Base-by-base conservation (phyloP, 306 rosid genomes). In the Psophocarpus tetragonolobus region DNA sequence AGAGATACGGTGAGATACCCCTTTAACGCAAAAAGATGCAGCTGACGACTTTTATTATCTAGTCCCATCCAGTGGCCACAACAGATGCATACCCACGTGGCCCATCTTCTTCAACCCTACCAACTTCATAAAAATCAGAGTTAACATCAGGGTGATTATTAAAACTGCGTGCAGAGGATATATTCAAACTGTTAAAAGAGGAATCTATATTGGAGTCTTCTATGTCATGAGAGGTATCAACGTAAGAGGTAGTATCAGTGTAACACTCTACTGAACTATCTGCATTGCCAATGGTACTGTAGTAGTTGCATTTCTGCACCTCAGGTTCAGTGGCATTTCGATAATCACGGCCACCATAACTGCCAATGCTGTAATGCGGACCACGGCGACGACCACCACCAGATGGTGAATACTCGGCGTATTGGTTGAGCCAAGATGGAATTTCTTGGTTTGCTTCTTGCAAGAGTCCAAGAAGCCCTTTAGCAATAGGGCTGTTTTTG, bases 371-470 rank as follows among this genome's bases (percentile, higher is more conserved):
- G 10, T 77, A 61, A 14, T 84, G 85, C 64, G 71, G 86, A 53
- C 84, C 44, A 30, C 75, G 50, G 39, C 84, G 86, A 2, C 65
- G 15, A 33, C 68, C 78, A 39, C 61, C 83, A 58, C 66, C 27
- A 1, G 71, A 73, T n/a, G 86, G 13, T 57, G 61, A 72, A 45
- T 74, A 32, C 41, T 83, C 83, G 0, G 91, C 89, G n/a, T 76
- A 88, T 32, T 88, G 84, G 29, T 68, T 45, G 36, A 92, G 90
- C 93, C 95, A 92, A 45, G 89, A 64, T 1, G 97, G 95, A 56
- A 88, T 88, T 72, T 88, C 90, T 66, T 92, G 95, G 8, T 88
- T 90, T 56, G 93, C 86, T 75, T 92, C 97, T 67, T 77, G 86
- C 89, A 92, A 84, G 41, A 90, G 86, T 48, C 67, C 91, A 72